Evolutionary conservation across 2,329 filamentous ascomycete genomes (phyloP), one percentile per base, ranked within the genome.

Genomic region (Aspergillus felis): DNA sequence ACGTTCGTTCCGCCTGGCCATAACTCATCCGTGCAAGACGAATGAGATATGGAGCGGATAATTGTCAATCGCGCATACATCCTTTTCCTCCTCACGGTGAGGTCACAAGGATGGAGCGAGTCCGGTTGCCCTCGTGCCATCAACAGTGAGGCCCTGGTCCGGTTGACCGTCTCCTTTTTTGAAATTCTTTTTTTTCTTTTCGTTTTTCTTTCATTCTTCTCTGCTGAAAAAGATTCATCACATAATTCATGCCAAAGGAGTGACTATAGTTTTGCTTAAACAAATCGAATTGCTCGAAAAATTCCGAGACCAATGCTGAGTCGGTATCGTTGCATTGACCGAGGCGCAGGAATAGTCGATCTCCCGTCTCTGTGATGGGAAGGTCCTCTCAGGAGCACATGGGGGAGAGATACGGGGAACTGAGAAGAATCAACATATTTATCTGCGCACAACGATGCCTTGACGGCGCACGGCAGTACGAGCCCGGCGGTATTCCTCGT

Each of bases 391-490:
- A 10, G 9, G 42, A 46, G n/a, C 4, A 9, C 14, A 27, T 32
- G 20, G 3, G 41, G 44, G 17, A 32, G 17, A 32, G 38, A 47
- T 28, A 53, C 42, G 35, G 12, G 41, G 27, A 50, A 50, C 9
- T 29, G 12, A n/a, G 20, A 25, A 22, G 25, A 32, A n/a, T n/a
- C 32, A 27, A 25, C 17, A 10, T 46, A 55, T 65, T 64, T 74
- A 76, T 51, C 74, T 68, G 55, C 73, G 71, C 48, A 75, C 72
- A 57, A 75, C 71, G 55, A 76, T 75, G 42, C 73, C 70, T 63
- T 75, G 70, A 52, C 72, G 71, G 48, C 71, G 67, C 35, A 68
- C 70, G 55, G 61, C 68, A 27, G 68, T 66, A 56, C 73, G 72
- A 20, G 69, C 73, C 57, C 66, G 68, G 44, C 67, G 62, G 62